Evolutionary conservation across 2,329 filamentous ascomycete species (phyloP).

Genomic region (Colletotrichum cordylinicola): DNA sequence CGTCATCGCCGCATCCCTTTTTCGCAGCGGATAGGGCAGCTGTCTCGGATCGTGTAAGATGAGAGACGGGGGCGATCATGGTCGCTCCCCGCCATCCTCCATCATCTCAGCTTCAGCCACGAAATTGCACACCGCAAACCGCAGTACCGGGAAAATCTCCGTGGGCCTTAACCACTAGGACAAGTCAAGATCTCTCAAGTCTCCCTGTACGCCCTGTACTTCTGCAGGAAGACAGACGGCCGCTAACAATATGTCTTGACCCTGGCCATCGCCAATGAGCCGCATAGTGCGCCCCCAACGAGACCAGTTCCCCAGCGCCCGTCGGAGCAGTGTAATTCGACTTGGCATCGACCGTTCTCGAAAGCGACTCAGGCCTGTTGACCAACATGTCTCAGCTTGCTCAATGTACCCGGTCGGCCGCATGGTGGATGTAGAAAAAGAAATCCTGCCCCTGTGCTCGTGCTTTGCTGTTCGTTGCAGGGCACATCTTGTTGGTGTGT

Average conservation of each 20-base stretch:
- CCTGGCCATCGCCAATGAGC: not conserved
- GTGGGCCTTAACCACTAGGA: not conserved
- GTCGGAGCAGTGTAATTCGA: not conserved
- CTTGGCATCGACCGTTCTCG: not conserved
- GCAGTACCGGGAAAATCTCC: not conserved
- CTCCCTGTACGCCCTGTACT: not conserved
- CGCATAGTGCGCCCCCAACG: not conserved
- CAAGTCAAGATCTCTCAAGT: not conserved
- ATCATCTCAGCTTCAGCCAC: not conserved
- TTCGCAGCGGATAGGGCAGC: not conserved
- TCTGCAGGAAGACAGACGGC: not conserved
- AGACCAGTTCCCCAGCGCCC: not conserved
- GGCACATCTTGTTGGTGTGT: not conserved
- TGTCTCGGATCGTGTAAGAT: not conserved
- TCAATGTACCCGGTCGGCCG: not conserved
- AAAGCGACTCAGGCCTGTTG: not conserved
- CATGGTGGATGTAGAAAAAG: not conserved
- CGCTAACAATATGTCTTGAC: not conserved
- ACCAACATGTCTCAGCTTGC: not conserved
- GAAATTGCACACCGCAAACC: not conserved
- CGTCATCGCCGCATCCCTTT: constrained; percentile 2
- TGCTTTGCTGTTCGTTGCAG: not conserved
- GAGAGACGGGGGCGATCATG: not conserved
- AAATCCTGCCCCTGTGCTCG: not conserved
- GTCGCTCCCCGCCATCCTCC: not conserved